A percentile compares a stretch with the other conserved stretches of the same genome.
Conservation (phyloP, 2,329 filamentous ascomycete genomes). For the Cytospora leucostoma region DNA sequence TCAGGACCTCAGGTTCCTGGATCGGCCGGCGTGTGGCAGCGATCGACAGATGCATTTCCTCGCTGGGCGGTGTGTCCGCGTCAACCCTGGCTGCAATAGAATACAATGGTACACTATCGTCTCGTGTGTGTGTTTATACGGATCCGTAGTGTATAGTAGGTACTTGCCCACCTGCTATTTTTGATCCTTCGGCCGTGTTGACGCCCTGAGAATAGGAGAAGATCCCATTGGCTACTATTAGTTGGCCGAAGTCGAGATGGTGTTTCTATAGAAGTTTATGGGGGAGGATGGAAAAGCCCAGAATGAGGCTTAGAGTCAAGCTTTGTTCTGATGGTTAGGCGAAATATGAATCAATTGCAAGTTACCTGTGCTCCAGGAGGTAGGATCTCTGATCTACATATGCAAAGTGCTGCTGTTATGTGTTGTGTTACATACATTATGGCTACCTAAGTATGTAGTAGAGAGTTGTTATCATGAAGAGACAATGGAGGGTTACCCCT, state of each 20-base stretch:
- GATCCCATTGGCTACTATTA: neutral
- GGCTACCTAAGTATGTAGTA: too few species aligned
- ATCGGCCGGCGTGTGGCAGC: neutral
- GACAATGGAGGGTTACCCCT: too few species aligned
- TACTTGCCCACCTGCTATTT: conserved; percentile 10
- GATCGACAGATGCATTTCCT: conserved; percentile 9
- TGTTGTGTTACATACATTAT: too few species aligned
- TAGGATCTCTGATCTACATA: neutral
- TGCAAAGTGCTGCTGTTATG: neutral
- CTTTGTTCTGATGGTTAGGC: neutral
- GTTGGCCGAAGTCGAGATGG: too few species aligned
- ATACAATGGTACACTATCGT: conserved; percentile 6
- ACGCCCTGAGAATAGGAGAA: neutral
- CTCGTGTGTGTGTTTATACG: neutral
- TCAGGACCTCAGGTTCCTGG: neutral
- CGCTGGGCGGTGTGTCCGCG: conserved; percentile 6
- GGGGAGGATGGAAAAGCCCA: neutral
- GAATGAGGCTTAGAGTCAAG: neutral
- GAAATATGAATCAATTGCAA: neutral
- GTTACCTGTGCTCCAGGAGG: neutral
- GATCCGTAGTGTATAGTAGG: neutral
- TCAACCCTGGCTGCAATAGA: conserved; percentile 13
- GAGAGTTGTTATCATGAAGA: too few species aligned
- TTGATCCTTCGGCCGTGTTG: conserved; percentile 3
- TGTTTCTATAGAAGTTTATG: too few species aligned